Evolutionary conservation across 768 basidiomycete genomes (phyloP), one percentile per base, ranked within the genome.

Genomic region (Termitomyces sp.): DNA sequence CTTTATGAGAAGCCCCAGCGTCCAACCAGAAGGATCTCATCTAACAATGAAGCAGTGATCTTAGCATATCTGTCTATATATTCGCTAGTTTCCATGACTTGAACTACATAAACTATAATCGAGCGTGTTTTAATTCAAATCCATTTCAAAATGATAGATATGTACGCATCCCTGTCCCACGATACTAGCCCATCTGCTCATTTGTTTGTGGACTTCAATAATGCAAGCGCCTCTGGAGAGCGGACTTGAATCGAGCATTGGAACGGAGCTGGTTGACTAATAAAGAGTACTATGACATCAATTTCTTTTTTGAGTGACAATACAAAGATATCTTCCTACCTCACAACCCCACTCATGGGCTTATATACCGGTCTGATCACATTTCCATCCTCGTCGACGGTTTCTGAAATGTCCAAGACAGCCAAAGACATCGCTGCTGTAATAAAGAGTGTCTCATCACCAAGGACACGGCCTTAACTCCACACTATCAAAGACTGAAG

Each of bases 221-320:
- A 21, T 25, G 32, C 54, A 11, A 29, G 23, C 12, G 44, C 45
- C 5, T 44, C 25, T 2, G 31, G 29, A 17, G 54, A 55, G 6
- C 44, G 54, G 12, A 12, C 31, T 17, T 47, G 46, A 16, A 55
- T 47, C 7, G 54, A 47, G n/a, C 54, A 55, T 37, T 34, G 50
- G 44, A 55, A 55, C 11, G 54, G 44, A 4, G 31, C 19, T 23
- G 54, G 53, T 27, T 59, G 53, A 23, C 58, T 59, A 21, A 9
- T n/a, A n/a, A n/a, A n/a, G n/a, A n/a, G n/a, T n/a, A n/a, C n/a
- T n/a, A n/a, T n/a, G n/a, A n/a, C n/a, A n/a, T n/a, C n/a, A n/a
- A n/a, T n/a, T n/a, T n/a, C n/a, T n/a, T n/a, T n/a, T n/a, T n/a
- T n/a, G n/a, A n/a, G n/a, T n/a, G n/a, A n/a, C n/a, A n/a, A n/a